Base-by-base conservation (phyloP, 345 rosid genomes). In the Hypericum perforatum region DNA sequence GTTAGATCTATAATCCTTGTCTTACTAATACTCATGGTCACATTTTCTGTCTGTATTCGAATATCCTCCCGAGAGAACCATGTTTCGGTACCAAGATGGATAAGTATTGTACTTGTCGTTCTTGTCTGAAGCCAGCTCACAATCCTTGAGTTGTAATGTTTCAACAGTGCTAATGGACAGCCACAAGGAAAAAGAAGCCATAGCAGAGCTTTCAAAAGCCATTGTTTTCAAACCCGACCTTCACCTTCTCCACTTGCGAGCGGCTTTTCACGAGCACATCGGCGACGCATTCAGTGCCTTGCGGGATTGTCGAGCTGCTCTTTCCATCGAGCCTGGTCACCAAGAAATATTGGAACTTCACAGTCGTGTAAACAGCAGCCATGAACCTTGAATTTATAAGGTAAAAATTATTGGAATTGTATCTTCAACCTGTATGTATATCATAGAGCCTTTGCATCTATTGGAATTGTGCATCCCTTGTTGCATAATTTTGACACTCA, bases 241-340 rank as follows among this genome's bases (percentile, higher is more conserved):
- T 58, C 94, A 92, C 66, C 94, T 92, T 43, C 94, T 88, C 3
- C 97, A 92, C 65, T 65, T 92, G 60, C 72, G 97, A 16, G 98
- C 98, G 0, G 97, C 98, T 16, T 92, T 92, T 70, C 86, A 88
- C 0, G 97, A 92, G 77, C 94, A 88, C 32, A 64, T 71, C 0
- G 86, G 94, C 1, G 90, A 88, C 56, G 95, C 73, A 0, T 11
- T 65, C 32, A 83, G 74, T 9, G 98, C 89, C 0, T 72, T 81
- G 7, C 61, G 94, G 32, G 98, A 92, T 63, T 92, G 98, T 59
- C 88, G 95, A 32, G 97, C 98, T 0, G 98, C 98, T 44, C 94
- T 92, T 22, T 88, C 91, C 6, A 84, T 92, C 0, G 98, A 92
- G 46, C 98, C 98, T 14, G 78, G 83, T 49, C 94, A 92, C 68